A percentile compares a stretch with the other conserved stretches of the same genome.
Evolutionary conservation across 345 rosid genomes (phyloP).

Genomic region (Salix udensis): DNA sequence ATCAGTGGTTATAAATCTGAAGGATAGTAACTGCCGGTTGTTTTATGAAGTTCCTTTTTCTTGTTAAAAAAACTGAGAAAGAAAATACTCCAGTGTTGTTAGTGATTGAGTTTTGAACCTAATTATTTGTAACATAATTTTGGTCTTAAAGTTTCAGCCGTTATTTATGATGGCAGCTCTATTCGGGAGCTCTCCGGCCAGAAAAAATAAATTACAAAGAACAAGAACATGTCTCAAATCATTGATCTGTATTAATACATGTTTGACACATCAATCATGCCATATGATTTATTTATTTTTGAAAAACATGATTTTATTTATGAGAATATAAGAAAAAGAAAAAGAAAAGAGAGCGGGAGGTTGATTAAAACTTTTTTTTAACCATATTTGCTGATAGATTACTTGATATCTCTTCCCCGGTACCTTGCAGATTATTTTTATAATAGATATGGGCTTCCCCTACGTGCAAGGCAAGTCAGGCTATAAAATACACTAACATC

Average conservation of each 20-base stretch:
- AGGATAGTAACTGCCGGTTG: background rate
- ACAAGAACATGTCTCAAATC: no score
- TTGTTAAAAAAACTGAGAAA: background rate
- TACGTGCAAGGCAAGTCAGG: background rate
- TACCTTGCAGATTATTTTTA: no score
- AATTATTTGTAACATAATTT: background rate
- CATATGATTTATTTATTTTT: no score
- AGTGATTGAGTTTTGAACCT: background rate
- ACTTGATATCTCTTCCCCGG: no score
- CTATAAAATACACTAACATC: background rate
- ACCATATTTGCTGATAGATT: no score
- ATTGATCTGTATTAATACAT: no score
- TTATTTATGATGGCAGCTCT: background rate
- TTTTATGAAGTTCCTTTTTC: background rate
- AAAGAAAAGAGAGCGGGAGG: no score
- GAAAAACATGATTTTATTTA: no score
- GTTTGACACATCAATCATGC: no score
- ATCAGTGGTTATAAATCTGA: background rate
- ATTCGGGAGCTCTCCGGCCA: background rate
- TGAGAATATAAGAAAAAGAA: no score
- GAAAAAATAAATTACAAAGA: no score
- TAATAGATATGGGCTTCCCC: background rate
- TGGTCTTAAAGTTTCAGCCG: background rate
- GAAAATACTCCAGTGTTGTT: background rate
- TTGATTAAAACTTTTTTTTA: no score